Conservation (phyloP, 1,139 yeast species). For the Sugiyamaella sp. region DNA sequence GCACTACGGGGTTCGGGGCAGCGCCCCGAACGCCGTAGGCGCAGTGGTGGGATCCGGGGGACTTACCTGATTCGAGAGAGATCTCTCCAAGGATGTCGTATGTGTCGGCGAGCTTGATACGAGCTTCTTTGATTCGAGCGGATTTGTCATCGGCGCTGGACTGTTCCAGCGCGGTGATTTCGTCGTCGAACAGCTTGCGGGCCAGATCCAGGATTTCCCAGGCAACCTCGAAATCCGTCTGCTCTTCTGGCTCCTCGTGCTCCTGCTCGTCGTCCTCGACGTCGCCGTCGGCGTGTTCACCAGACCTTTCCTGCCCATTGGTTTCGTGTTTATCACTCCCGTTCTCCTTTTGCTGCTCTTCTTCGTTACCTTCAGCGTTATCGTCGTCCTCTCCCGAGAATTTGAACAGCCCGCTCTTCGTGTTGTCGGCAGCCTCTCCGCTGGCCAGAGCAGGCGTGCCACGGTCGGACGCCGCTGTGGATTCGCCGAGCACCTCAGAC, state of each 20-base stretch:
- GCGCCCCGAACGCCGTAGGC: constrained; percentile 1
- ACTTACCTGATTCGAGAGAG: constrained; percentile 67
- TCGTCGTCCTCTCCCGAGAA: constrained; percentile 39
- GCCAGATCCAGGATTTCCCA: constrained; percentile 86
- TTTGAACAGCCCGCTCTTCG: constrained; percentile 19
- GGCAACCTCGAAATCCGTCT: constrained; percentile 79
- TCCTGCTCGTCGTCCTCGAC: constrained; percentile 45
- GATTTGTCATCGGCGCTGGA: constrained; percentile 30
- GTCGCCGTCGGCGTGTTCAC: constrained; percentile 41
- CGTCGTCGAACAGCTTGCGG: constrained; percentile 60
- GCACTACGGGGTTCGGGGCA: not conserved
- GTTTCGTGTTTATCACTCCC: constrained; percentile 40
- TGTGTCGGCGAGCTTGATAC: constrained; percentile 68
- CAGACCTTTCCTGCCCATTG: constrained; percentile 36
- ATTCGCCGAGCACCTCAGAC: constrained; percentile 74
- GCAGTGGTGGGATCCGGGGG: not conserved
- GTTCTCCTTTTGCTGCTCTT: constrained; percentile 41
- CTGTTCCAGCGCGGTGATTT: constrained; percentile 42
- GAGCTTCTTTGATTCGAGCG: constrained; percentile 44
- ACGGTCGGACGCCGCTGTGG: constrained; percentile 25
- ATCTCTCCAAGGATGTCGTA: constrained; percentile 87
- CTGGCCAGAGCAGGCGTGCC: constrained; percentile 38
- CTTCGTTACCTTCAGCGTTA: constrained; percentile 45
- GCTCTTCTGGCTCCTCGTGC: constrained; percentile 51
- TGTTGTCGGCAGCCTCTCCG: constrained; percentile 17